Percentiles rank a stretch among this genome's conserved stretches.
phyloP scores from a whole-genome alignment of 345 rosid genomes.

The Euphorbia peplus region DNA sequence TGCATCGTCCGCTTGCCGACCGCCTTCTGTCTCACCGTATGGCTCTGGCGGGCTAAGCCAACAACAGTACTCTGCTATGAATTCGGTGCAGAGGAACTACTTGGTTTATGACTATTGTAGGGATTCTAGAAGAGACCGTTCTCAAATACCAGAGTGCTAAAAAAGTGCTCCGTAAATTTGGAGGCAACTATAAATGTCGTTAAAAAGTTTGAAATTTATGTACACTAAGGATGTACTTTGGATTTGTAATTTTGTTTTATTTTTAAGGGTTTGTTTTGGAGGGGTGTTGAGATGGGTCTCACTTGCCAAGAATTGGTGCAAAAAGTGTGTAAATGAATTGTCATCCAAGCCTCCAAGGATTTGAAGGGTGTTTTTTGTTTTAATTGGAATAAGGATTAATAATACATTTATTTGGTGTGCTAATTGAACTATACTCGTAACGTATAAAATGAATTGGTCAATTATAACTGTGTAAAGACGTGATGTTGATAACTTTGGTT shows the following conservation, averaged over 20 bases:
- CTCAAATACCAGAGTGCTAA: slow-evolving; percentile 79
- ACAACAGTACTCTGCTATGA: slow-evolving; percentile 61
- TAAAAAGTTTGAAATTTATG: neutral
- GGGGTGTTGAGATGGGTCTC: slow-evolving; percentile 45
- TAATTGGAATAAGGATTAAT: neutral
- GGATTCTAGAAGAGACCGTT: slow-evolving; percentile 73
- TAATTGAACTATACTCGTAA: no score
- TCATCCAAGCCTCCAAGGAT: slow-evolving; percentile 39
- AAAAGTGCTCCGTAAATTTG: no score
- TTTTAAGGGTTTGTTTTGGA: slow-evolving; percentile 9
- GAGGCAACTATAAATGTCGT: no score
- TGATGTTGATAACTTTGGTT: no score
- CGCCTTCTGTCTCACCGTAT: slow-evolving; percentile 44
- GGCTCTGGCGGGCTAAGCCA: slow-evolving; percentile 45
- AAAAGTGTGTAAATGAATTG: slow-evolving; percentile 34
- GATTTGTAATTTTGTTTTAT: neutral
- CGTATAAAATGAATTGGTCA: no score
- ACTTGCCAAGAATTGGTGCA: slow-evolving; percentile 35
- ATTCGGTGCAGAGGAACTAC: slow-evolving; percentile 69
- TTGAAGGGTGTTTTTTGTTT: neutral
- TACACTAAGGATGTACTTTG: neutral
- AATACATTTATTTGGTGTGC: no score
- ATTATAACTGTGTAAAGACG: no score
- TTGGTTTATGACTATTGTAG: slow-evolving; percentile 78
- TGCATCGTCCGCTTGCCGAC: slow-evolving; percentile 39